Evolutionary conservation across 2,329 filamentous ascomycete genomes (phyloP).

Genomic region (Apiospora arundinis): DNA sequence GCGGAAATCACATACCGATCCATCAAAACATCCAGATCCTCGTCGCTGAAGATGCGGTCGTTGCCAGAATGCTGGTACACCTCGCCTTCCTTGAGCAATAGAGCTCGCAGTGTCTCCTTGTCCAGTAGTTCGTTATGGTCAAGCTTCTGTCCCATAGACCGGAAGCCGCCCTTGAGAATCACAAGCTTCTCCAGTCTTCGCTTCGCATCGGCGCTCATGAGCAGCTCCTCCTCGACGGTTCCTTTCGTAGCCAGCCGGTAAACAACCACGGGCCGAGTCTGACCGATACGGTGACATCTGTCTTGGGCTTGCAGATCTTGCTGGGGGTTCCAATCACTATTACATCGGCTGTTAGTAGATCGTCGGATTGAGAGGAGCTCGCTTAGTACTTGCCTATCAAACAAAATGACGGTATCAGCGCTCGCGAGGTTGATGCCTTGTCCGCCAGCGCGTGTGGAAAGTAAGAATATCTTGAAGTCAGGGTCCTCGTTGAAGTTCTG

Average conservation of each 20-base stretch:
- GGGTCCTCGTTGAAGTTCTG: slow-evolving; percentile 73
- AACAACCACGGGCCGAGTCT: slow-evolving; percentile 94
- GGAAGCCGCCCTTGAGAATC: slow-evolving; percentile 91
- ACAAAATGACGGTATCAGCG: slow-evolving; percentile 95
- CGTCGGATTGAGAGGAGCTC: slow-evolving; percentile 87
- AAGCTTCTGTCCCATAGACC: slow-evolving; percentile 69
- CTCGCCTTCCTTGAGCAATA: slow-evolving; percentile 75
- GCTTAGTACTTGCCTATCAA: slow-evolving; percentile 93
- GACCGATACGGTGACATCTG: slow-evolving; percentile 94
- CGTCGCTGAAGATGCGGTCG: slow-evolving; percentile 72
- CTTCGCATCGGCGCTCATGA: slow-evolving; percentile 90
- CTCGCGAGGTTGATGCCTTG: slow-evolving; percentile 99
- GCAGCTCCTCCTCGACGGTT: slow-evolving; percentile 96
- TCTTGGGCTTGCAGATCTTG: slow-evolving; percentile 99
- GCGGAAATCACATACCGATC: slow-evolving; percentile 60
- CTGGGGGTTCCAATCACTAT: slow-evolving; percentile 98
- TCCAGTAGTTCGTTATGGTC: slow-evolving; percentile 60
- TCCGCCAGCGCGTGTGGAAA: slow-evolving; percentile 94
- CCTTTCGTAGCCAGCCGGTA: slow-evolving; percentile 97
- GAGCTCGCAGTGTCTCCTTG: slow-evolving; percentile 64
- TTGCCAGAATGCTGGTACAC: slow-evolving; percentile 65
- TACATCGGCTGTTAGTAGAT: slow-evolving; percentile 75
- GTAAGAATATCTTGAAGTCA: slow-evolving; percentile 77
- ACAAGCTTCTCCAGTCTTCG: slow-evolving; percentile 91
- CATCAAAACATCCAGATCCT: slow-evolving; percentile 78